phyloP scores from a whole-genome alignment of 345 rosid genomes.

The Murraya paniculata region DNA sequence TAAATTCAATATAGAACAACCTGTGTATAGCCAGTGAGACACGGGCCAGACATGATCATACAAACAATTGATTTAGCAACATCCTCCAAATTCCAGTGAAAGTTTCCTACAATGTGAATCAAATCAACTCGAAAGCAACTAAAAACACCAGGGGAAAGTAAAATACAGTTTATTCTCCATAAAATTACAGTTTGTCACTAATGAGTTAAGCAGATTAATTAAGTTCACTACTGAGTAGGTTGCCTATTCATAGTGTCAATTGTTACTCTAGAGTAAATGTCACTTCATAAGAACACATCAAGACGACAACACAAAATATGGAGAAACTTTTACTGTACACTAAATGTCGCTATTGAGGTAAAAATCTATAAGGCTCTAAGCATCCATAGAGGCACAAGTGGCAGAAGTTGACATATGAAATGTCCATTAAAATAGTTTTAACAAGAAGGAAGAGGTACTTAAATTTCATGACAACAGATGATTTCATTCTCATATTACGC shows the following conservation, averaged over 20 bases:
- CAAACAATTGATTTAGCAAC: conserved; percentile 88
- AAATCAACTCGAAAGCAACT: conserved; percentile 3
- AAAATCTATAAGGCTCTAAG: background rate
- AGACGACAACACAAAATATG: background rate
- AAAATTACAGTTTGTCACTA: background rate
- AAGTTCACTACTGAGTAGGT: background rate
- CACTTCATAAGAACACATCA: background rate
- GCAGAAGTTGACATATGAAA: background rate
- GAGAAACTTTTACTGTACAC: background rate
- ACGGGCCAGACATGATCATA: conserved; percentile 97
- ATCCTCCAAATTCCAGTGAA: conserved; percentile 89
- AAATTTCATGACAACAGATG: background rate
- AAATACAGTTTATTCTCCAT: background rate
- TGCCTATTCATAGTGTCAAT: background rate
- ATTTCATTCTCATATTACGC: background rate
- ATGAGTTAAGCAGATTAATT: background rate
- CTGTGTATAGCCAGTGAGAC: conserved; percentile 97
- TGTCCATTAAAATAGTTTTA: background rate
- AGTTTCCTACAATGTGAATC: conserved; percentile 61
- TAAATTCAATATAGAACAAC: conserved; percentile 31
- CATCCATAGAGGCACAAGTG: background rate
- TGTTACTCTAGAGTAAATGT: too few species aligned
- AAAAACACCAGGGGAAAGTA: background rate
- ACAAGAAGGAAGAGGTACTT: background rate
- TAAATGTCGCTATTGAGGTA: background rate